Conservation (phyloP, 2,329 filamentous ascomycete genomes). For the Colletotrichum limetticola region DNA sequence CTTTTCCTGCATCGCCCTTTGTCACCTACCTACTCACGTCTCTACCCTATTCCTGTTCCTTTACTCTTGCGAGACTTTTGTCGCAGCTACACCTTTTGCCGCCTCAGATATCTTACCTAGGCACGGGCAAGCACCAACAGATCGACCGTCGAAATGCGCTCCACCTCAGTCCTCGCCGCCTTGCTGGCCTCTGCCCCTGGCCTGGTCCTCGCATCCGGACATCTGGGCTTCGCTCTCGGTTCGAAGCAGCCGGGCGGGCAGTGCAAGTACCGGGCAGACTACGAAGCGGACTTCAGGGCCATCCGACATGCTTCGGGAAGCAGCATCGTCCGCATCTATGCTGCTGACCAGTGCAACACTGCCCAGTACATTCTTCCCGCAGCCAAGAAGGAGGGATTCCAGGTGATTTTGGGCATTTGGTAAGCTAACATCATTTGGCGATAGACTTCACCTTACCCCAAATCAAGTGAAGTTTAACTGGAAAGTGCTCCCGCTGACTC, state of each 20-base stretch:
- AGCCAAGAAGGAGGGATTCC: constrained; percentile 71
- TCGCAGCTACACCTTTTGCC: not conserved
- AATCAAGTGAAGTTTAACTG: not conserved
- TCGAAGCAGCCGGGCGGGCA: constrained; percentile 68
- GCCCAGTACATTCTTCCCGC: constrained; percentile 72
- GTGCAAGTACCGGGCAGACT: constrained; percentile 73
- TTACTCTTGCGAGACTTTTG: not conserved
- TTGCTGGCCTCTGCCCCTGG: constrained; percentile 36
- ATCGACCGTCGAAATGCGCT: not conserved
- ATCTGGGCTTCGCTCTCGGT: constrained; percentile 73
- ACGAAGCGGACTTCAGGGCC: constrained; percentile 72
- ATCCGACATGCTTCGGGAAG: constrained; percentile 61
- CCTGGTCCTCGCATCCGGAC: constrained; percentile 53
- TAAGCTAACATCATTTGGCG: constrained; percentile 46
- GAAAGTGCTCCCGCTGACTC: not conserved
- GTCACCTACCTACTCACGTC: not conserved
- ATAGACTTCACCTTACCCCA: not conserved
- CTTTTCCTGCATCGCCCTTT: not conserved
- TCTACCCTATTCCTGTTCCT: not conserved
- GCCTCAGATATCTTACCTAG: not conserved
- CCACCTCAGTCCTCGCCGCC: constrained; percentile 13
- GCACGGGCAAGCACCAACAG: not conserved
- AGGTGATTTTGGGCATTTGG: constrained; percentile 79
- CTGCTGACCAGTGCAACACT: constrained; percentile 73
- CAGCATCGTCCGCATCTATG: constrained; percentile 73